Evolutionary conservation across 768 basidiomycete genomes (phyloP).

Genomic region (Epithele typhae): DNA sequence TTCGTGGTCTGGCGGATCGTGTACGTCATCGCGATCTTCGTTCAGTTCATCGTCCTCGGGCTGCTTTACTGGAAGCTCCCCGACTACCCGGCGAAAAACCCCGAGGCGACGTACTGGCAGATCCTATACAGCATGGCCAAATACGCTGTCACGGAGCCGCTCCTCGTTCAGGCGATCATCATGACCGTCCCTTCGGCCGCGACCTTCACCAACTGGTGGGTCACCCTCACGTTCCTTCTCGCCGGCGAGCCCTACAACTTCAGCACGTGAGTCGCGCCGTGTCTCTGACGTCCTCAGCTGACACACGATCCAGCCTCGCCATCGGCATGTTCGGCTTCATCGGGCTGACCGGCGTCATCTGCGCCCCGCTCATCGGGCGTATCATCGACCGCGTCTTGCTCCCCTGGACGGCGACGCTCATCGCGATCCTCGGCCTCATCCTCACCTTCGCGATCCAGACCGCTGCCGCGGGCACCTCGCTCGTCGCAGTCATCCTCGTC

Average conservation of each 20-base stretch:
- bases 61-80: constrained; percentile 65
- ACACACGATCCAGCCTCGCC: constrained; percentile 29
- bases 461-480: constrained; percentile 63
- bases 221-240: constrained; percentile 75
- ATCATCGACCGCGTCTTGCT: constrained; percentile 66
- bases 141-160: constrained; percentile 72
- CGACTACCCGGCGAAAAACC: constrained; percentile 79
- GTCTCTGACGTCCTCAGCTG: not conserved
- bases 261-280: constrained; percentile 48
- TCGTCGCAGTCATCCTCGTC: constrained; percentile 66
- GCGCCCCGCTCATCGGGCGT: constrained; percentile 66
- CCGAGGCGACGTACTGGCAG: constrained; percentile 55
- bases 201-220: constrained; percentile 46
- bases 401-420: constrained; percentile 73
- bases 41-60: constrained; percentile 55
- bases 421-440: constrained; percentile 44
- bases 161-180: constrained; percentile 64
- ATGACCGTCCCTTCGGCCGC: constrained; percentile 58
- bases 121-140: constrained; percentile 77
- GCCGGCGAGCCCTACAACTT: constrained; percentile 73
- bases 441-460: constrained; percentile 61
- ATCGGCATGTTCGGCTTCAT: constrained; percentile 49
- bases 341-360: constrained; percentile 56
- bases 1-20: constrained; percentile 69
- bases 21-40: constrained; percentile 72